Conservation (phyloP, 768 basidiomycete genomes). For the Albatrellus ellisii region DNA sequence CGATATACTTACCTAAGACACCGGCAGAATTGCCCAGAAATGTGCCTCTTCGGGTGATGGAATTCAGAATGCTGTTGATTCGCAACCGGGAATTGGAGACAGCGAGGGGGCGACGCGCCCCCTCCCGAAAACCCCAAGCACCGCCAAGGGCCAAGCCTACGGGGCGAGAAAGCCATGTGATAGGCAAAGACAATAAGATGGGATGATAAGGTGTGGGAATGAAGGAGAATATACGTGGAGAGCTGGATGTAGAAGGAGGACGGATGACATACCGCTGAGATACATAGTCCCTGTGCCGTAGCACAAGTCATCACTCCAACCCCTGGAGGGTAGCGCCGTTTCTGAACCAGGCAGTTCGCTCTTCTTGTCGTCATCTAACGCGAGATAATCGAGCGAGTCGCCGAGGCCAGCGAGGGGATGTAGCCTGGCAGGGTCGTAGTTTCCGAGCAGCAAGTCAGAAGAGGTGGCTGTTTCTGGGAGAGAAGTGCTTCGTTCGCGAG, state of each 20-base stretch:
- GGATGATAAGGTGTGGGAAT: slow-evolving; percentile 15
- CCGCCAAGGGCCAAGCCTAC: slow-evolving; percentile 92
- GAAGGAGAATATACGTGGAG: slow-evolving; percentile 27
- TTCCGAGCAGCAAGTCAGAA: slow-evolving; percentile 72
- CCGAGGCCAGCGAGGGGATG: slow-evolving; percentile 91
- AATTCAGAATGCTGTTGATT: slow-evolving; percentile 95
- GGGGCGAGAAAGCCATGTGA: slow-evolving; percentile 61
- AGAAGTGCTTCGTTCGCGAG: slow-evolving; percentile 21
- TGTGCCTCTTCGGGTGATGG: slow-evolving; percentile 90
- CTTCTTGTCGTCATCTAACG: slow-evolving; percentile 94
- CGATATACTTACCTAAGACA: slow-evolving; percentile 69
- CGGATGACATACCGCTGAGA: slow-evolving; percentile 69
- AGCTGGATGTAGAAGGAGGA: slow-evolving; percentile 23
- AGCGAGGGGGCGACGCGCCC: slow-evolving; percentile 75
- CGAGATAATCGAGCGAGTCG: slow-evolving; percentile 89
- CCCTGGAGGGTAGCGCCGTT: slow-evolving; percentile 87
- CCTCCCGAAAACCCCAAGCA: slow-evolving; percentile 92
- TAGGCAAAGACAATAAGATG: slow-evolving; percentile 68
- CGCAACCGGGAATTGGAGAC: slow-evolving; percentile 78
- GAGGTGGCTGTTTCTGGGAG: slow-evolving; percentile 61
- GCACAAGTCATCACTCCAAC: slow-evolving; percentile 98
- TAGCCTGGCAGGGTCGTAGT: slow-evolving; percentile 84
- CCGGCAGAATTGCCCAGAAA: slow-evolving; percentile 98
- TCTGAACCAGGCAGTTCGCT: slow-evolving; percentile 79
- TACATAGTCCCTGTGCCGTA: slow-evolving; percentile 99